These are phyloP conservation scores for Musa troglodytarum DNA, from an alignment of 176 grass and related monocot species.

Conservation along the genomic window DNA sequence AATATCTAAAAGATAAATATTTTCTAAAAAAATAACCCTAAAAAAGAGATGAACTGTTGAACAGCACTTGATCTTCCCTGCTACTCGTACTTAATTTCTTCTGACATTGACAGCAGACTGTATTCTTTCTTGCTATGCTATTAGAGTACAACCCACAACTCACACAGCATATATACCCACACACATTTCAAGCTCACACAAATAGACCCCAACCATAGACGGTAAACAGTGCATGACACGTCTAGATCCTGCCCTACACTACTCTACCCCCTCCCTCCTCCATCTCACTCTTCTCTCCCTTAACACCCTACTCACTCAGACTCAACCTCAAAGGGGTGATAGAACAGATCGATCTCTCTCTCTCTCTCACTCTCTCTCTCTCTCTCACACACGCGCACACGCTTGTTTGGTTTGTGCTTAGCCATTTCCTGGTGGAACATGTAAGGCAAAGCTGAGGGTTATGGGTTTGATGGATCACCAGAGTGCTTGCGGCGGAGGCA, in stretches of 20 bases:
- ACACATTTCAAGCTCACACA: not conserved
- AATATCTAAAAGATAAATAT: too few species aligned
- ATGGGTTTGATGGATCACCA: constrained; percentile 80
- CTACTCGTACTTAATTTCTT: not conserved
- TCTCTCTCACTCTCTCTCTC: not conserved
- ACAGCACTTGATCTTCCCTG: not conserved
- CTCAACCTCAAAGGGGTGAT: not conserved
- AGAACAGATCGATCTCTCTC: not conserved
- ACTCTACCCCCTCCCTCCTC: not conserved
- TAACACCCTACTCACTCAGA: too few species aligned
- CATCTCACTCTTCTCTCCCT: too few species aligned
- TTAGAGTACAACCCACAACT: not conserved
- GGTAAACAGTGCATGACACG: not conserved
- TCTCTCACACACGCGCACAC: not conserved
- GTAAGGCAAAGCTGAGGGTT: constrained; percentile 7
- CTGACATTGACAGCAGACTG: not conserved
- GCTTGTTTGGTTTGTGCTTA: not conserved
- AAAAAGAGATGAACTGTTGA: not conserved
- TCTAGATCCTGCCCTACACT: constrained; percentile 7
- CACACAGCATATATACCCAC: not conserved
- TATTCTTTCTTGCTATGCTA: not conserved
- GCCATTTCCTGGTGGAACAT: not conserved
- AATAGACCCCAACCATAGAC: not conserved
- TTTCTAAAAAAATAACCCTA: too few species aligned
- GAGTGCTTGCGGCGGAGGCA: constrained; percentile 13